phyloP scores from a whole-genome alignment of 1,139 yeast species.

The Yamadazyma songkhlaensis region DNA sequence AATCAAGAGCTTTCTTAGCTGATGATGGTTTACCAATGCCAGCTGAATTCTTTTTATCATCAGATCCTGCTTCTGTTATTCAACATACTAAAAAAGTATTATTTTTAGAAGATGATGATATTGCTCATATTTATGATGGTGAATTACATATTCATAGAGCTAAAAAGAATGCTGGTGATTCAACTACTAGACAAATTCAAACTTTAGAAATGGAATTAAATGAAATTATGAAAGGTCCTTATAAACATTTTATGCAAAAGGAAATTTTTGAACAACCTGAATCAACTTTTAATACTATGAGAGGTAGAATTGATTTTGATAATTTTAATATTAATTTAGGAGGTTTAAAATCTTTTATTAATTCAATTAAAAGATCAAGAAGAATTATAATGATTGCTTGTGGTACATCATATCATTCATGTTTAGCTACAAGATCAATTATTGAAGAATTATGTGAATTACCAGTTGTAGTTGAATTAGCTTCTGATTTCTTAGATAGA shows the following conservation, averaged over 20 bases:
- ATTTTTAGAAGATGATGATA: conserved; percentile 96
- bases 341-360: conserved; percentile 81
- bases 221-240: conserved; percentile 97
- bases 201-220: conserved; percentile 96
- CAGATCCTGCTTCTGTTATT: conserved; percentile 97
- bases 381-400: conserved; percentile 98
- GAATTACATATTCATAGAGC: conserved; percentile 98
- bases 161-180: conserved; percentile 83
- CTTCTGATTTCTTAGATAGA: conserved; percentile 96
- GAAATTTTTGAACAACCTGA: conserved; percentile 99
- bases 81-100: conserved; percentile 97
- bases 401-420: conserved; percentile 98
- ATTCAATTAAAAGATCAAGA: conserved; percentile 91
- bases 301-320: conserved; percentile 96
- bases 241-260: conserved; percentile 96
- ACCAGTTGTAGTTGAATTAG: conserved; percentile 94
- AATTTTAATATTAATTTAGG: conserved; percentile 78
- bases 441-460: conserved; percentile 96
- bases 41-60: conserved; percentile 91
- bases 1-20: conserved; percentile 86
- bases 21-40: conserved; percentile 94
- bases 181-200: conserved; percentile 92
- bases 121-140: conserved; percentile 97
- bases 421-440: conserved; percentile 93
- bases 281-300: conserved; percentile 96